These are phyloP conservation scores for Diplodia seriata DNA, from an alignment of 2,329 filamentous ascomycete species.

Conservation along the genomic window DNA sequence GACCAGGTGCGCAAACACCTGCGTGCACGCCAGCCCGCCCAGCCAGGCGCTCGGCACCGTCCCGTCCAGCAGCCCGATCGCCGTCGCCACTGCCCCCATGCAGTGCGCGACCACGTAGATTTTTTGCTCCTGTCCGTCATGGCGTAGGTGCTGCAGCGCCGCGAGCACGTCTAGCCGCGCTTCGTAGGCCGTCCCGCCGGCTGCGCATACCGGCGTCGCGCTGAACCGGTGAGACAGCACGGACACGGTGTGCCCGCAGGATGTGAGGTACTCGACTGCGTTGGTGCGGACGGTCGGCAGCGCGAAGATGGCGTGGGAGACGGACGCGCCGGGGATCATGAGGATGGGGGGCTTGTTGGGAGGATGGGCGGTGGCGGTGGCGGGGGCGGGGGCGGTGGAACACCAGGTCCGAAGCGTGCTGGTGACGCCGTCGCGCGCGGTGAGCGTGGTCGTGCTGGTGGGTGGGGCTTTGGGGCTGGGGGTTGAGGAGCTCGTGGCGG, in stretches of 20 bases:
- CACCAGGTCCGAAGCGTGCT: constrained; percentile 46
- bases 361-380: not conserved
- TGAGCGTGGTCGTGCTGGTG: constrained; percentile 54
- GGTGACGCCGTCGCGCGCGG: constrained; percentile 60
- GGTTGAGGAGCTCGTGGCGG: no score
- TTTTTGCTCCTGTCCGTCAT: constrained; percentile 39
- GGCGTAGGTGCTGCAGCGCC: constrained; percentile 53
- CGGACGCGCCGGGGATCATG: constrained; percentile 67
- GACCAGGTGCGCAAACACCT: constrained; percentile 69
- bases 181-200: constrained; percentile 66
- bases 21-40: constrained; percentile 63
- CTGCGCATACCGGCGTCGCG: constrained; percentile 57
- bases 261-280: constrained; percentile 67
- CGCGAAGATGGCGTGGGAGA: constrained; percentile 69
- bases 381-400: no score
- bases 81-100: constrained; percentile 67
- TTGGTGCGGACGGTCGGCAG: constrained; percentile 69
- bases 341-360: constrained; percentile 54
- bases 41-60: constrained; percentile 65
- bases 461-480: constrained; percentile 53
- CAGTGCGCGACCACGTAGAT: constrained; percentile 68
- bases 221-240: constrained; percentile 66
- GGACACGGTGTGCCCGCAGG: constrained; percentile 67
- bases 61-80: constrained; percentile 66
- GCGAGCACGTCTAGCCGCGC: constrained; percentile 66